Evolutionary conservation across 345 rosid genomes (phyloP).

Genomic region (Zanthoxylum bungeanum): DNA sequence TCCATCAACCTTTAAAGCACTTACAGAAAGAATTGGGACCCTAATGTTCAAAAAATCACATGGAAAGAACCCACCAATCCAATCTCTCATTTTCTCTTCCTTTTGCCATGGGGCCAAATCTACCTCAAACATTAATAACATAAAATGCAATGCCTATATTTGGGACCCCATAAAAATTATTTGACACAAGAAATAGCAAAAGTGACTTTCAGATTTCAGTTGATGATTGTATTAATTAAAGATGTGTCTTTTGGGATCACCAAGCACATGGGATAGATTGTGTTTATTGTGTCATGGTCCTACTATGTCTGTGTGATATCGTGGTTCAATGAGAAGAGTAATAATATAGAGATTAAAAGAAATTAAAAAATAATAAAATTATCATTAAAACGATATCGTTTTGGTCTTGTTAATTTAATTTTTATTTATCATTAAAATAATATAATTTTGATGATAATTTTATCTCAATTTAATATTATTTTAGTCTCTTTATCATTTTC

Average conservation of each 20-base stretch:
- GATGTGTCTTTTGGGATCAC: slow-evolving; percentile 3
- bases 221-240: not conserved
- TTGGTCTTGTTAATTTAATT: no score
- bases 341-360: no score
- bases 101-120: no score
- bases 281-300: slow-evolving; percentile 15
- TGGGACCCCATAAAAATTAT: not conserved
- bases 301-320: no score
- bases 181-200: not conserved
- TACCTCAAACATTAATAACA: not conserved
- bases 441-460: no score
- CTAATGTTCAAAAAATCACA: not conserved
- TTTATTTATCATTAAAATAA: no score
- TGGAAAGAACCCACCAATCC: slow-evolving; percentile 1
- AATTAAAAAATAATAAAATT: no score
- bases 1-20: not conserved
- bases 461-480: no score
- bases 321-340: not conserved
- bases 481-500: no score
- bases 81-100: not conserved
- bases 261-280: slow-evolving; percentile 31
- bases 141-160: not conserved
- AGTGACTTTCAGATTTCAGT: not conserved
- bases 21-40: slow-evolving; percentile 18
- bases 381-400: no score